Percentiles rank a stretch among this genome's conserved stretches.
Conservation (phyloP, 768 basidiomycete genomes). For the Brasilioporus rufonigricans region DNA sequence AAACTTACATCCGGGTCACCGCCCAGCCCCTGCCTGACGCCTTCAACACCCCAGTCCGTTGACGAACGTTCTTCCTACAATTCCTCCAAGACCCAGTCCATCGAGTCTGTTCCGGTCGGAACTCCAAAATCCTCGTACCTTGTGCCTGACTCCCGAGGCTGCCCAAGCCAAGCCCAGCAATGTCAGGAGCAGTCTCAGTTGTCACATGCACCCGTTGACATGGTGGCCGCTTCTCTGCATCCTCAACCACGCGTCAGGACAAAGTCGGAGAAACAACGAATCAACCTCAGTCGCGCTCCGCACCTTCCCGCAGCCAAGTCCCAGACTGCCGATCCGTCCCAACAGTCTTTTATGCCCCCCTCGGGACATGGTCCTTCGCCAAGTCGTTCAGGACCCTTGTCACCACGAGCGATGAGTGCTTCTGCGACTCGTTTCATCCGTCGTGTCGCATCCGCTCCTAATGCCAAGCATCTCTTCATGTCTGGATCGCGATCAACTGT, state of each 20-base stretch:
- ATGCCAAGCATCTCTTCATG: conserved; percentile 87
- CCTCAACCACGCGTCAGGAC: conserved; percentile 32
- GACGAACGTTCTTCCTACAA: conserved; percentile 75
- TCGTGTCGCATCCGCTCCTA: conserved; percentile 94
- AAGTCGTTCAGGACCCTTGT: conserved; percentile 50
- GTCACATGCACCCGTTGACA: conserved; percentile 14
- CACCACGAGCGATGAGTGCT: conserved; percentile 66
- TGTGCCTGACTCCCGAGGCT: conserved; percentile 25
- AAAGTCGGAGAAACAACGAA: conserved; percentile 48
- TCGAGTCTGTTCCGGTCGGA: conserved; percentile 54
- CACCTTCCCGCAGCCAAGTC: conserved; percentile 28
- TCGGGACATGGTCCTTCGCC: conserved; percentile 29
- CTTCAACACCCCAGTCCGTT: conserved; percentile 48
- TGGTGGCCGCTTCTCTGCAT: conserved; percentile 27
- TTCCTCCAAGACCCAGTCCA: conserved; percentile 74
- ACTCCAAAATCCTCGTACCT: conserved; percentile 31
- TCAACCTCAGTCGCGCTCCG: conserved; percentile 48
- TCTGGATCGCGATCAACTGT: conserved; percentile 54
- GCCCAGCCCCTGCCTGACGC: conserved; percentile 50
- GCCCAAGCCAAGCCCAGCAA: conserved; percentile 9
- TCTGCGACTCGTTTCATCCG: conserved; percentile 88
- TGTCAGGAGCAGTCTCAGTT: conserved; percentile 7
- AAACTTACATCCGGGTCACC: conserved; percentile 31
- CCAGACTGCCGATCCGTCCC: conserved; percentile 34
- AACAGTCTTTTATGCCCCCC: conserved; percentile 40